phyloP scores from a whole-genome alignment of 345 rosid species.

The Camelina sativa region DNA sequence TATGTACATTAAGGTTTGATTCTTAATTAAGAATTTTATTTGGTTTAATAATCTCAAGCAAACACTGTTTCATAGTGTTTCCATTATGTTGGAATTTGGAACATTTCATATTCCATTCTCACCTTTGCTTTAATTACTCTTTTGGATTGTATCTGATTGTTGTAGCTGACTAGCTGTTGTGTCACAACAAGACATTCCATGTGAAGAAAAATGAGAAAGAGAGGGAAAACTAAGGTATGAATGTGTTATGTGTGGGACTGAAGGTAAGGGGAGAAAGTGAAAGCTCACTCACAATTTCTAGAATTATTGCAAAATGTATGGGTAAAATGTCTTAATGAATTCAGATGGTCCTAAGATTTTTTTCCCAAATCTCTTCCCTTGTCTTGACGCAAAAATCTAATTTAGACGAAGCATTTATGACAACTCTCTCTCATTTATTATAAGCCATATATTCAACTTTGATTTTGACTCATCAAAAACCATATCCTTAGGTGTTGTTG shows the following conservation, averaged over 20 bases:
- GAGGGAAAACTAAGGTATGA: conserved; percentile 17
- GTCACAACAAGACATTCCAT: conserved; percentile 33
- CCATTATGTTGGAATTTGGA: not conserved
- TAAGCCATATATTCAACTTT: conserved; percentile 30
- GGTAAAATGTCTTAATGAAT: conserved; percentile 29
- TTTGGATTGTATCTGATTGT: conserved; percentile 16
- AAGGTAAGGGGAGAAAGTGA: conserved; percentile 27
- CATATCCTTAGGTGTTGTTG: conserved; percentile 18
- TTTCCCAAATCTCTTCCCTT: conserved; percentile 19
- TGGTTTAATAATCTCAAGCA: not conserved
- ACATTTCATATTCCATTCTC: not conserved
- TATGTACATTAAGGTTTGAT: not conserved
- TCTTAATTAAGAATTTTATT: not conserved
- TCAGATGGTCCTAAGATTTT: conserved; percentile 34
- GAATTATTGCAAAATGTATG: conserved; percentile 14
- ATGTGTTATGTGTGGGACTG: conserved; percentile 32
- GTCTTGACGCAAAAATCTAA: conserved; percentile 36
- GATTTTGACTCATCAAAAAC: conserved; percentile 17
- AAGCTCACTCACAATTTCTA: conserved; percentile 32
- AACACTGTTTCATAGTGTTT: not conserved
- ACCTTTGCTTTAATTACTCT: conserved; percentile 1
- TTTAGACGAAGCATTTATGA: conserved; percentile 18
- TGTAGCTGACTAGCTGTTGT: not conserved
- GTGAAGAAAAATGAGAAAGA: not conserved
- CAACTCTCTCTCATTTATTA: conserved; percentile 9